Evolutionary conservation across 2,329 filamentous ascomycete genomes (phyloP).

Genomic region (Fusarium buharicum): DNA sequence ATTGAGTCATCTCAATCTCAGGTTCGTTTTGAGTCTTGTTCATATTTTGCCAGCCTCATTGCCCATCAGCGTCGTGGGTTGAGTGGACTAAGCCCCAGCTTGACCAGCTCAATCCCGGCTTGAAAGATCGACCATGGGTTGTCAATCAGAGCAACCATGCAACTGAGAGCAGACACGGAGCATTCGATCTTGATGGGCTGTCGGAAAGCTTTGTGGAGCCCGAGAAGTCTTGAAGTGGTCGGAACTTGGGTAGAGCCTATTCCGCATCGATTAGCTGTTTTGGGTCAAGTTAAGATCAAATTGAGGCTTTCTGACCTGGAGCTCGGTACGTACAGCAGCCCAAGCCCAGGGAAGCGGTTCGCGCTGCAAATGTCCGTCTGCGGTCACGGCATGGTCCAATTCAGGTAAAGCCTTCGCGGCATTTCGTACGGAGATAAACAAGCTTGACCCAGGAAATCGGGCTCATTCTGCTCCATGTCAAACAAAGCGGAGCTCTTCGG

Average conservation of each 20-base stretch:
- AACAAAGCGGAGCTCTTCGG: conserved; percentile 37
- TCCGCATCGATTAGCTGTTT: conserved; percentile 40
- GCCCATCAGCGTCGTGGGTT: conserved; percentile 13
- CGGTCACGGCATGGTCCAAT: conserved; percentile 34
- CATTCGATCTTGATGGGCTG: not conserved
- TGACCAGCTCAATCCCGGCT: conserved; percentile 14
- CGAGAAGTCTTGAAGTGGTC: conserved; percentile 16
- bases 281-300: conserved; percentile 24
- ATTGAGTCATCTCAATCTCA: conserved; percentile 1
- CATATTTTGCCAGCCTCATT: conserved; percentile 20
- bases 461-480: conserved; percentile 30
- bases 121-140: conserved; percentile 12
- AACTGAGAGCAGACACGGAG: not conserved
- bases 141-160: not conserved
- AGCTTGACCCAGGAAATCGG: conserved; percentile 34
- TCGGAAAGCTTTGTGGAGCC: conserved; percentile 3
- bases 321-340: conserved; percentile 3
- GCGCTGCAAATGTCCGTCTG: conserved; percentile 30
- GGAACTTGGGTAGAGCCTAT: conserved; percentile 23
- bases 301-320: conserved; percentile 5
- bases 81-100: conserved; percentile 3
- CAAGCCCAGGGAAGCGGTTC: conserved; percentile 36
- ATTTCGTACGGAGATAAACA: conserved; percentile 35
- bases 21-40: conserved; percentile 19
- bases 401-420: conserved; percentile 33